Evolutionary conservation across 2,329 filamentous ascomycete genomes (phyloP).

Genomic region (Pochonia chlamydosporia): DNA sequence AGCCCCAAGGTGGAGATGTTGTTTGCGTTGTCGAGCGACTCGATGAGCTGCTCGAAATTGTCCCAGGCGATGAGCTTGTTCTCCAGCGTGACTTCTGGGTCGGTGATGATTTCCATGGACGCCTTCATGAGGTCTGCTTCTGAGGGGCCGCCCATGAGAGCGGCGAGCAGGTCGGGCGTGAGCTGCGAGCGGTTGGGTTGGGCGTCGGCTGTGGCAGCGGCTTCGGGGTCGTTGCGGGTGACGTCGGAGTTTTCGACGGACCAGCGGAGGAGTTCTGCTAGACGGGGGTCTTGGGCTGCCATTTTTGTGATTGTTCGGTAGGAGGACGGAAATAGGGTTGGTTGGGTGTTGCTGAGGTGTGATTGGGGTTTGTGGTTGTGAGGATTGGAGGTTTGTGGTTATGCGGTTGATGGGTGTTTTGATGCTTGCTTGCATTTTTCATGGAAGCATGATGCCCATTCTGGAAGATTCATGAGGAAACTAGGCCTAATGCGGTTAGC

Average conservation of each 20-base stretch:
- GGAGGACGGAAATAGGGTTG: too few relatives aligned
- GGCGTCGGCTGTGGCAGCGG: constrained; percentile 24
- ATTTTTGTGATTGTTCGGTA: constrained; percentile 11
- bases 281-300: constrained; percentile 48
- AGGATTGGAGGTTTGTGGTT: background rate
- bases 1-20: constrained; percentile 74
- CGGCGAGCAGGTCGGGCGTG: constrained; percentile 63
- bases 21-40: constrained; percentile 94
- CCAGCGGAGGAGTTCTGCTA: constrained; percentile 80
- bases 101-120: constrained; percentile 69
- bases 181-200: constrained; percentile 37
- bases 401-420: background rate
- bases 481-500: constrained; percentile 19
- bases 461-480: constrained; percentile 36
- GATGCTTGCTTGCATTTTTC: constrained; percentile 11
- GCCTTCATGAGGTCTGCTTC: constrained; percentile 90
- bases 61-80: constrained; percentile 82
- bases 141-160: constrained; percentile 77
- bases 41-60: constrained; percentile 90
- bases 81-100: constrained; percentile 60
- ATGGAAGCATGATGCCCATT: constrained; percentile 22
- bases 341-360: too few relatives aligned
- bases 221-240: constrained; percentile 20
- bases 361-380: background rate
- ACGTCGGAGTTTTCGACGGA: constrained; percentile 46